Evolutionary conservation across 2,329 filamentous ascomycete species (phyloP).

Genomic region (Fusarium floridanum): DNA sequence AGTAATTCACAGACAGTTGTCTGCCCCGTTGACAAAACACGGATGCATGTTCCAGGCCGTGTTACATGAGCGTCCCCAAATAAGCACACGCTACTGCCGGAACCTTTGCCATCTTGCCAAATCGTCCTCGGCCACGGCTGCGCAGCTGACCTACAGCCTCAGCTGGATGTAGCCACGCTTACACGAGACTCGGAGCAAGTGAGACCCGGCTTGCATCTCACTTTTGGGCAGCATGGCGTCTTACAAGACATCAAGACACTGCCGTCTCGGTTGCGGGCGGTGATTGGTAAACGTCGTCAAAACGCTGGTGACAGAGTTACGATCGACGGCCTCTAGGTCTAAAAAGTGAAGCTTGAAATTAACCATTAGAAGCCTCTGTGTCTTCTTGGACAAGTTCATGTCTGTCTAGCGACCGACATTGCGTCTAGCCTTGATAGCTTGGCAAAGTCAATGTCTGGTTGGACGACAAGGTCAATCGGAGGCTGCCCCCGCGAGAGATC

Average conservation of each 20-base stretch:
- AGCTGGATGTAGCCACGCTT: background rate
- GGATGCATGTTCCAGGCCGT: background rate
- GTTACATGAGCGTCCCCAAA: background rate
- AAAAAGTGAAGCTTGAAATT: slow-evolving; percentile 10
- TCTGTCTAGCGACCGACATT: slow-evolving; percentile 2
- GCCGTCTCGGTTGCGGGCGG: background rate
- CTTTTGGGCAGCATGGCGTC: slow-evolving; percentile 8
- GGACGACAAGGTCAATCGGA: slow-evolving; percentile 16
- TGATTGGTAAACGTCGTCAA: slow-evolving; percentile 9
- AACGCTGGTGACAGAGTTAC: slow-evolving; percentile 1
- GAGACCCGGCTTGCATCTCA: slow-evolving; percentile 21
- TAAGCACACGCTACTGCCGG: slow-evolving; percentile 1
- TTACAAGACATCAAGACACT: slow-evolving; percentile 15
- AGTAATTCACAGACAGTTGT: background rate
- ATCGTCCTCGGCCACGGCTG: background rate
- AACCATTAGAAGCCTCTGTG: background rate
- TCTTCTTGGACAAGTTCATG: slow-evolving; percentile 18
- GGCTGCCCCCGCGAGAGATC: slow-evolving; percentile 30
- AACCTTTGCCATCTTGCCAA: background rate
- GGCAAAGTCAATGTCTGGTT: slow-evolving; percentile 20
- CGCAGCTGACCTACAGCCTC: slow-evolving; percentile 19
- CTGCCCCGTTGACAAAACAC: background rate
- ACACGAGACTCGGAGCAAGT: slow-evolving; percentile 15
- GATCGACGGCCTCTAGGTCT: slow-evolving; percentile 14
- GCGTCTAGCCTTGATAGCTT: slow-evolving; percentile 29